Conservation (phyloP, 2,329 filamentous ascomycete genomes). For the Chaetomium globosum region DNA sequence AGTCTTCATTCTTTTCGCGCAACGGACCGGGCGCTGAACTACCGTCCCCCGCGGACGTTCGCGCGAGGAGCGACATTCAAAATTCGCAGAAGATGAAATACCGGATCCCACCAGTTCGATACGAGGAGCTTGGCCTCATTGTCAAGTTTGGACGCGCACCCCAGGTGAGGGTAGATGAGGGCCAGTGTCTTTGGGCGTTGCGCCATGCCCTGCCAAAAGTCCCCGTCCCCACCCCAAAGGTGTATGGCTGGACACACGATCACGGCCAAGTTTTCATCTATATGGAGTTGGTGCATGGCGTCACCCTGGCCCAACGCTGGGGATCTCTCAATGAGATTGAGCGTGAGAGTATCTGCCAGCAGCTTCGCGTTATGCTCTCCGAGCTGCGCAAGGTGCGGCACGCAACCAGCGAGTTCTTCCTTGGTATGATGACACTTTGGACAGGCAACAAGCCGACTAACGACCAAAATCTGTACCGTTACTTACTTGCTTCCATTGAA, state of each 20-base stretch:
- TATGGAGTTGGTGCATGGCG: conserved; percentile 36
- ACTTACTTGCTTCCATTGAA: neutral
- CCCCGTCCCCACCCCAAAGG: conserved; percentile 30
- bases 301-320: conserved; percentile 30
- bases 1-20: conserved; percentile 5
- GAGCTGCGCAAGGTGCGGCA: conserved; percentile 26
- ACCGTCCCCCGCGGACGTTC: neutral
- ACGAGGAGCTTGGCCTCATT: conserved; percentile 6
- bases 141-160: conserved; percentile 3
- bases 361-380: conserved; percentile 32
- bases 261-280: conserved; percentile 38
- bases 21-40: neutral
- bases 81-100: neutral
- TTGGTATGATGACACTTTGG: conserved; percentile 9
- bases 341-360: conserved; percentile 29
- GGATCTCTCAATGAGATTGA: conserved; percentile 25
- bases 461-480: too few species aligned
- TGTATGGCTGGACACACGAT: conserved; percentile 35
- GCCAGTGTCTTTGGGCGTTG: conserved; percentile 4
- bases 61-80: conserved; percentile 4
- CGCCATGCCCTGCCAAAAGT: conserved; percentile 20
- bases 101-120: conserved; percentile 2
- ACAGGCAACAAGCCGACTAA: neutral
- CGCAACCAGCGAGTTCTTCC: conserved; percentile 17
- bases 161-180: neutral